These are phyloP conservation scores for Nothopassalora personata DNA, from an alignment of 2,329 filamentous ascomycete species.

Conservation along the genomic window DNA sequence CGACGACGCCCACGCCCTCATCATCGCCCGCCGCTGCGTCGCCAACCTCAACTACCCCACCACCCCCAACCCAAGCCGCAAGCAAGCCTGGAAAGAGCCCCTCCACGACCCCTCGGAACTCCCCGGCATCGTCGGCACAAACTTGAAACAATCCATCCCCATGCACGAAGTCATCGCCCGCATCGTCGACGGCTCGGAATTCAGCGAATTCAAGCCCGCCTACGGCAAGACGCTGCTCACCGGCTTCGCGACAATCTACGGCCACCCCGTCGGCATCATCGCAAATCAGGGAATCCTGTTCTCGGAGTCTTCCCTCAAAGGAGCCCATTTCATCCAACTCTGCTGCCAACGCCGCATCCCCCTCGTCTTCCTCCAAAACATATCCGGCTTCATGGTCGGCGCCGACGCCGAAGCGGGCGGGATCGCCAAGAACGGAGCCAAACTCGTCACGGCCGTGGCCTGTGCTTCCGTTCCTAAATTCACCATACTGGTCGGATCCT, in stretches of 20 bases:
- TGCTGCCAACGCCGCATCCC: conserved; percentile 87
- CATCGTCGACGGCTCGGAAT: conserved; percentile 83
- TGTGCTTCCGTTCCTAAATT: conserved; percentile 95
- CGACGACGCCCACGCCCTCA: conserved; percentile 84
- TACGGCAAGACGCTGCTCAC: conserved; percentile 88
- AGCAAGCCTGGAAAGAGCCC: conserved; percentile 60
- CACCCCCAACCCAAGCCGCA: conserved; percentile 35
- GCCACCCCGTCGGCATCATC: conserved; percentile 84
- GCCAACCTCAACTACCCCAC: conserved; percentile 84
- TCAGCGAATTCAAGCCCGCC: conserved; percentile 89
- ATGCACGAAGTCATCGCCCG: conserved; percentile 88
- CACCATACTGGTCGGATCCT: conserved; percentile 90
- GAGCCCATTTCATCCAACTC: conserved; percentile 93
- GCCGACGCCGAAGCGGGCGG: conserved; percentile 86
- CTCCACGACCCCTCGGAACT: conserved; percentile 76
- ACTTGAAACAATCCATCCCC: conserved; percentile 77
- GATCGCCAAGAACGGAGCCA: conserved; percentile 96
- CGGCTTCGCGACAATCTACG: conserved; percentile 79
- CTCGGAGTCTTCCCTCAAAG: conserved; percentile 82
- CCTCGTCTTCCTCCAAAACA: conserved; percentile 91
- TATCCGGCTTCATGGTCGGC: conserved; percentile 97
- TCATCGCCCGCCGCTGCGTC: conserved; percentile 77
- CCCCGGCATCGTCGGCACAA: conserved; percentile 81
- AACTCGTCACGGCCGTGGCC: conserved; percentile 90
- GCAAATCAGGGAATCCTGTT: conserved; percentile 97